Base-by-base conservation (phyloP, 331 rosid genomes). In the Malus hybrid region DNA sequence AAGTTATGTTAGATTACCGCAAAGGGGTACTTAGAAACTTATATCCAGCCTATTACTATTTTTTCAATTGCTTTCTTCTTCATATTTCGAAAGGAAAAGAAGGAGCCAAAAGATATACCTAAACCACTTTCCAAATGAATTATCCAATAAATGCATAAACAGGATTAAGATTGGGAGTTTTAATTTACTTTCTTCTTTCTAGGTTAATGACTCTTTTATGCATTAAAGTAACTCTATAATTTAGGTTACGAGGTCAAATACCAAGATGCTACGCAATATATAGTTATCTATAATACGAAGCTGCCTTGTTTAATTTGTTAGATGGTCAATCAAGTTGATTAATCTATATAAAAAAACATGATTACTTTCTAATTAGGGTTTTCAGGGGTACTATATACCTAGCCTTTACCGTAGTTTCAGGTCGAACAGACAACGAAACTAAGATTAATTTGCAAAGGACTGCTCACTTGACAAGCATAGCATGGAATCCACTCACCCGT, bases 391-490 rank as follows among this genome's bases (percentile, higher is more conserved):
- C n/a, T 15, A 16, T 54, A 9, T 57, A 22, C 28, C 63, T 57
- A 57, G 1, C 39, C 19, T 5, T 27, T 14, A 28, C 34, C n/a
- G 2, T 31, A 36, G 67, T 18, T 28, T 42, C 80, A 78, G 89
- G 87, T 85, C 87, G 89, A 85, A 85, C 89, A 82, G 89, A 85
- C 86, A 85, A 85, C 36, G 87, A 85, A 83, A 56, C 69, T 8
- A 74, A 78, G 85, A 59, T 48, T 62, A 39, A 24, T 33, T 55
- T 13, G 79, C 82, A 42, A 48, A 65, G 79, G 78, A 72, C 87
- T 75, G 66, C 54, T 80, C 77, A 83, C 39, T 83, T 76, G 82
- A 81, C 85, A 80, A 78, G 83, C 56, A 69, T 22, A 48, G 85
- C 85, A 83, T 65, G 78, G 82, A 86, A 72, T 75, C 71, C 65